Evolutionary conservation across 257 asterid genomes (phyloP), one percentile per base, ranked within the genome.

Genomic region (Capsicum baccatum): DNA sequence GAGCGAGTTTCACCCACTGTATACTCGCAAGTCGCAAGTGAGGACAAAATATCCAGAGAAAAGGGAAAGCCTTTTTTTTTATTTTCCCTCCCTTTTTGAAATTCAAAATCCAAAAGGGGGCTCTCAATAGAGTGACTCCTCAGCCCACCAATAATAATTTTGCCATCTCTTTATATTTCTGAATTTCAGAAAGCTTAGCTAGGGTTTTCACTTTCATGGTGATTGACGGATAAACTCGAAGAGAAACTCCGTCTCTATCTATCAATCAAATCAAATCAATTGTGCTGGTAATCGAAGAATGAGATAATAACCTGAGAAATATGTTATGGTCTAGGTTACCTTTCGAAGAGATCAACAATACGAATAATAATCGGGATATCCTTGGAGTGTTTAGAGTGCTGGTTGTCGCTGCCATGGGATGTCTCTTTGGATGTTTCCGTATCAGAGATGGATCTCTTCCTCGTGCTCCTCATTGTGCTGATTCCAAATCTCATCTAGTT

Each of bases 351-450:
- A 33, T 14, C 16, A 14, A 83, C 5, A 7, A 17, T 26, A 33
- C 47, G 14, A 26, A 14, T 21, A 76, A 76, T 21, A 76, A 76
- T 21, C 76, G 62, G 67, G 79, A 67, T 52, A 48, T 67, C 54
- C 9, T 57, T 21, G 62, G 56, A 16, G 85, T 58, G 37, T 33
- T 67, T 68, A 52, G 52, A 63, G 79, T 58, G 60, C 84, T 82
- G 26, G 35, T 63, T 82, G 47, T 52, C 11, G 59, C 84, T 3
- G 78, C 79, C 16, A 83, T 83, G 85, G 85, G 80, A 16, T 83
- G 85, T 35, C 39, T 83, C 17, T 83, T 83, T 33, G 85, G 80
- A 44, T 83, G 85, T 83, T 83, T 83, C 55, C 80, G 85, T 66
- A 66, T 70, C 47, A 70, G 59, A 3, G 79, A 66, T 44, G 80